Evolutionary conservation across 768 basidiomycete genomes (phyloP), one percentile per base, ranked within the genome.

Genomic region (Amanita brunnescens): DNA sequence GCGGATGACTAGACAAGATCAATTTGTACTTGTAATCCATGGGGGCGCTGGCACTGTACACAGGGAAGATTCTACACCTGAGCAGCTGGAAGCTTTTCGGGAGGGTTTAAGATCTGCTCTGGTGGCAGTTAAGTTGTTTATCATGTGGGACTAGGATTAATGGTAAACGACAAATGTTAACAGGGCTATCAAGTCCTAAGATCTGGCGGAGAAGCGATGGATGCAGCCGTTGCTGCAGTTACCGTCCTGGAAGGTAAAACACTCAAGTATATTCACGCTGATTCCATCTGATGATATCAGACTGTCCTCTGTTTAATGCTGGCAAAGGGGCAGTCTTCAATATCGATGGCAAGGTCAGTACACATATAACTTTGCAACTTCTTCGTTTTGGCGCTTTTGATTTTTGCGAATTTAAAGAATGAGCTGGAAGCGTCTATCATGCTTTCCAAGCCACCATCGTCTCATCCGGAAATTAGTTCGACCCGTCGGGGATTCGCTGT

Each of bases 321-420:
- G 87, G 79, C 16, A 86, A 84, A 58, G 89, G 90, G 3, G 84
- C 89, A 7, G 88, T 91, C 14, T 91, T 89, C 69, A 91, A 91
- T 57, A 67, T 76, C 9, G 87, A 70, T 7, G 88, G 89, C 40
- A 88, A 89, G 74, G 87, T 87, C 49, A 42, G 64, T n/a, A n/a
- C n/a, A n/a, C 39, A n/a, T 18, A 10, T 40, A 37, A 20, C 23
- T 6, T n/a, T 45, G 24, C 33, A 26, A 49, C 13, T 40, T 4
- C 23, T n/a, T 14, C 30, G 12, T 26, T 33, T 51, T 41, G 26
- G 26, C 26, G 7, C 52, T 46, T 44, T 46, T 47, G 40, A 41
- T 24, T 14, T 24, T 30, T 9, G 9, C 16, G 35, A 23, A 24
- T 47, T n/a, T 41, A 1, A 57, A 91, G 87, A 87, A 83, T 57